These are phyloP conservation scores for Eragrostis tef DNA, from an alignment of 202 grass and related monocot species.

Conservation along the genomic window DNA sequence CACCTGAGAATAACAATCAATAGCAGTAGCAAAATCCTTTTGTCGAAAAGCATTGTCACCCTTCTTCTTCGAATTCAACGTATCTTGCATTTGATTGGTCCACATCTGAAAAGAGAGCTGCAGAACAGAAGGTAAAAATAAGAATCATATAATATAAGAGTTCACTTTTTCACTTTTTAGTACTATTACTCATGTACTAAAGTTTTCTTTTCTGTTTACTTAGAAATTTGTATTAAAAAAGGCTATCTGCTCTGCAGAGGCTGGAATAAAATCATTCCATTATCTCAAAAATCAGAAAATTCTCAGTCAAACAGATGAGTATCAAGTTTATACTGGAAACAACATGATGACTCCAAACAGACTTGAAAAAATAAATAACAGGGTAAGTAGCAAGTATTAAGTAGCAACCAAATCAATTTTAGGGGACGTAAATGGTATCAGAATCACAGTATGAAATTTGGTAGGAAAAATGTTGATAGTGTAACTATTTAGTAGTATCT, in stretches of 20 bases:
- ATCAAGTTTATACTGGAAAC: slow-evolving; percentile 10
- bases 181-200: too few species aligned
- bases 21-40: slow-evolving; percentile 86
- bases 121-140: slow-evolving; percentile 42
- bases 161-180: too few species aligned
- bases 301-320: slow-evolving; percentile 32
- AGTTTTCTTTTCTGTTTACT: too few species aligned
- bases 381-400: not conserved
- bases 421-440: not conserved
- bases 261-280: too few species aligned
- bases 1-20: slow-evolving; percentile 92
- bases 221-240: too few species aligned
- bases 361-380: slow-evolving; percentile 5
- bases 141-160: slow-evolving; percentile 43
- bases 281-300: too few species aligned
- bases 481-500: slow-evolving; percentile 10
- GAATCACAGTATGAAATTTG: slow-evolving; percentile 3
- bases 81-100: slow-evolving; percentile 99
- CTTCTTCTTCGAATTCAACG: slow-evolving; percentile 97
- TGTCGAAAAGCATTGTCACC: slow-evolving; percentile 93
- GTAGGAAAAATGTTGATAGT: not conserved
- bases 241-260: too few species aligned
- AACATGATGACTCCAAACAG: not conserved
- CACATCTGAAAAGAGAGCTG: slow-evolving; percentile 99
- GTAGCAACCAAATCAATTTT: not conserved